These are phyloP conservation scores for Golubevia sp. DNA, from an alignment of 1,284 basidiomycete species.

Conservation along the genomic window DNA sequence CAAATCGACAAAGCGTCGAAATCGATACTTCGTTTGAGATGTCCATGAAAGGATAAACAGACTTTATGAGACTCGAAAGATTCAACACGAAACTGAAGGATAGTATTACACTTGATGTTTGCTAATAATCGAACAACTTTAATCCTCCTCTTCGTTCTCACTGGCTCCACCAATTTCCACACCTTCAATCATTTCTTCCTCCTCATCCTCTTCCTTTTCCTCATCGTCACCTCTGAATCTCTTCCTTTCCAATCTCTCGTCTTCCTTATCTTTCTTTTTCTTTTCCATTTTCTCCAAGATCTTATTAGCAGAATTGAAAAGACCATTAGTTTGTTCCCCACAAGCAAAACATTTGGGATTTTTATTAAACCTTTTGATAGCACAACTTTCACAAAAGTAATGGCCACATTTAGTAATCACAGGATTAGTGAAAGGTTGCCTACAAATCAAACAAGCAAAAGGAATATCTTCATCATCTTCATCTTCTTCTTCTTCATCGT, in stretches of 20 bases:
- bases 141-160: too few species aligned
- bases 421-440: conserved; percentile 50
- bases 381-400: conserved; percentile 54
- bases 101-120: too few species aligned
- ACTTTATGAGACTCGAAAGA: too few species aligned
- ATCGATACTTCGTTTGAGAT: too few species aligned
- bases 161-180: too few species aligned
- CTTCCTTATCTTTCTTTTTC: conserved; percentile 14
- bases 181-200: too few species aligned
- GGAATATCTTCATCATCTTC: conserved; percentile 46
- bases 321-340: conserved; percentile 49
- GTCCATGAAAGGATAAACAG: too few species aligned
- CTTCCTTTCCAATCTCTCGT: conserved; percentile 9
- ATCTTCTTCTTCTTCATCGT: conserved; percentile 14
- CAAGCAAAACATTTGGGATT: conserved; percentile 59
- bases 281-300: conserved; percentile 45
- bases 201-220: too few species aligned
- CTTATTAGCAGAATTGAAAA: conserved; percentile 52
- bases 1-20: too few species aligned
- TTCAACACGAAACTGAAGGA: too few species aligned
- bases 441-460: conserved; percentile 54
- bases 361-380: conserved; percentile 42
- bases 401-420: conserved; percentile 53
- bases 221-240: too few species aligned
- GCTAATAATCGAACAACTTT: too few species aligned